phyloP scores from a whole-genome alignment of 495 filamentous ascomycete species.

The Tuber indicum region DNA sequence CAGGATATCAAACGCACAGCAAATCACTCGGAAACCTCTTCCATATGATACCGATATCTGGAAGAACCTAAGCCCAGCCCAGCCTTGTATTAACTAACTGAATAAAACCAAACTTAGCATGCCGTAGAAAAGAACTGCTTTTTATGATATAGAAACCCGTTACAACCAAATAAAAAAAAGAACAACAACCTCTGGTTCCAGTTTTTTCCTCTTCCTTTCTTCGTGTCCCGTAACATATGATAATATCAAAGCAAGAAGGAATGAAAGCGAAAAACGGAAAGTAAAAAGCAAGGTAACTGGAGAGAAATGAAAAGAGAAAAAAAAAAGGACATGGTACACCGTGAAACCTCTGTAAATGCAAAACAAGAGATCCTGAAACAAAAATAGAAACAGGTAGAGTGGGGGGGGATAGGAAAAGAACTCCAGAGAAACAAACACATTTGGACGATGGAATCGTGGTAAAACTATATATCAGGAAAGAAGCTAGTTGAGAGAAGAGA shows the following conservation, averaged over 20 bases:
- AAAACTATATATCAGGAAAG: background rate
- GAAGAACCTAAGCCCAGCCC: background rate
- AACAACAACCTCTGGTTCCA: conserved; percentile 9
- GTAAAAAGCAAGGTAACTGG: background rate
- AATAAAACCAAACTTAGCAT: background rate
- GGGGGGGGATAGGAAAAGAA: background rate
- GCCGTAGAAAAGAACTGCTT: background rate
- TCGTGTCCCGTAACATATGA: conserved; percentile 7
- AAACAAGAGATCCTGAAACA: background rate
- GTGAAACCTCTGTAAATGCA: conserved; percentile 5
- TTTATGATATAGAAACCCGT: background rate
- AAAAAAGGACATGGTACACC: conserved; percentile 4
- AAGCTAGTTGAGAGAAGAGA: background rate
- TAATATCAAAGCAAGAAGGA: background rate
- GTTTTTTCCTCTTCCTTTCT: conserved; percentile 12
- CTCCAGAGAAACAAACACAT: background rate
- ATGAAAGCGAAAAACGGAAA: background rate
- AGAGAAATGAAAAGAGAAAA: background rate
- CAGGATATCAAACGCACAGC: background rate
- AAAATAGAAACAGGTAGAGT: background rate
- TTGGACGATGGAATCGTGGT: background rate
- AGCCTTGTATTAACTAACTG: background rate
- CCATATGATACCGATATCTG: background rate
- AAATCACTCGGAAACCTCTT: background rate
- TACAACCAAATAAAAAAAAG: background rate